Base-by-base conservation (phyloP, 306 rosid species). In the Chamaecrista fasciculata region DNA sequence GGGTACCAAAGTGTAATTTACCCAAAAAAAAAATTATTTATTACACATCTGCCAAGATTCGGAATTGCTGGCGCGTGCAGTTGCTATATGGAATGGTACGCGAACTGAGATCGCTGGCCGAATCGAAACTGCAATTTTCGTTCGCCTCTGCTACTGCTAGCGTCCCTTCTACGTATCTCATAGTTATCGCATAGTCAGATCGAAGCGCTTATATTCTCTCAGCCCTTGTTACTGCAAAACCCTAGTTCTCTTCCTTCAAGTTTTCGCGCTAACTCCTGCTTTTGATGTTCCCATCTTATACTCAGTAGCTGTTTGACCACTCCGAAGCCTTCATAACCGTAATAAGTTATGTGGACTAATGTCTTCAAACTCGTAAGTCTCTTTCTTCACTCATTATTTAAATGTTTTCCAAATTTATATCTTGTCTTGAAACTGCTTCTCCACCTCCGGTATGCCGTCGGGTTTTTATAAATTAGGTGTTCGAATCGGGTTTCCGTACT, bases 301-400 rank as follows among this genome's bases (percentile, higher is more conserved):
- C 46, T 16, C 24, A 39, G 34, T 15, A 37, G 34, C 34, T 39
- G 69, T 8, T 63, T 63, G 53, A 63, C 5, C 37, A 8, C 11
- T 14, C 37, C 43, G 4, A 62, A 33, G 48, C 56, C 14, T 66
- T 57, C 74, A 15, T 33, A 59, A 25, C n/a, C 46, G 0, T 51
- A 34, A 58, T 28, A 24, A 70, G 72, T 51, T 31, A 82, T 82
- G 86, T 82, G 83, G 86, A 82, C 83, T 2, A 82, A 82, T 74
- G 81, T 78, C 48, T 82, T 82, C 76, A 82, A 78, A 78, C 61
- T 82, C 68, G 83, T 82, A 78, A 25, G 86, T 66, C 60, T 66
- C 48, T 48, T 26, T 0, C 51, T 24, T 48, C 36, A 1, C 52
- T 73, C 18, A 10, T 11, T 15, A 5, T 0, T 20, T 57, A 23